Conservation (phyloP, 2,329 filamentous ascomycete genomes). For the Nothophaeocryptopus gaeumannii region DNA sequence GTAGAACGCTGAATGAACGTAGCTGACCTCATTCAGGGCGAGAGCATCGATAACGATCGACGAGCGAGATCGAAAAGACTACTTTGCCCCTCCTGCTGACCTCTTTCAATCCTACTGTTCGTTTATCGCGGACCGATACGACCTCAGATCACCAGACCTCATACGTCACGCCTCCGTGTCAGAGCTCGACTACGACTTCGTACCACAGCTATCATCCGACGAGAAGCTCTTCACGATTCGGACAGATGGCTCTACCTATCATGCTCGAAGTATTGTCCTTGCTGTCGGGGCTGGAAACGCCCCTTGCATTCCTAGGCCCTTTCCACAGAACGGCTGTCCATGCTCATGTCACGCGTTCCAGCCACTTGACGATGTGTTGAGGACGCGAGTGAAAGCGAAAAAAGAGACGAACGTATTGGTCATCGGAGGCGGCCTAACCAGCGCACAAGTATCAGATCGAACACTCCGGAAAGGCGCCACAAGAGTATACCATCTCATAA, state of each 20-base stretch:
- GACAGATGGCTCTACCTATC: constrained; percentile 54
- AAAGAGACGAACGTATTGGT: constrained; percentile 63
- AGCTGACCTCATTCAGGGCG: constrained; percentile 3
- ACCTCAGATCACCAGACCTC: constrained; percentile 49
- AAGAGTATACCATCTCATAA: constrained; percentile 69
- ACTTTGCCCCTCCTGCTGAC: constrained; percentile 41
- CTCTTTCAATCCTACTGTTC: constrained; percentile 45
- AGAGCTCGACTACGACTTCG: constrained; percentile 59
- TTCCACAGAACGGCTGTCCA: constrained; percentile 37
- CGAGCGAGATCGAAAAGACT: constrained; percentile 48
- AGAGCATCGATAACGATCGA: constrained; percentile 40
- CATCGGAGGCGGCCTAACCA: constrained; percentile 72
- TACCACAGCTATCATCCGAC: constrained; percentile 43
- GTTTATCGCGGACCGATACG: constrained; percentile 41
- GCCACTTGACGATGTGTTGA: constrained; percentile 46
- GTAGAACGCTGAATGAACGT: too few species aligned
- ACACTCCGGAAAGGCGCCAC: constrained; percentile 54
- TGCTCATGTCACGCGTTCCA: constrained; percentile 65
- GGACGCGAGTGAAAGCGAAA: constrained; percentile 51
- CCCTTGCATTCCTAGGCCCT: constrained; percentile 48
- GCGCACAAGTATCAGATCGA: constrained; percentile 69
- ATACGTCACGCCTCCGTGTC: constrained; percentile 60
- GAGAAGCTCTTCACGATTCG: constrained; percentile 63
- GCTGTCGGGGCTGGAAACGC: constrained; percentile 67
- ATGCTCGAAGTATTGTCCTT: constrained; percentile 62